Evolutionary conservation across 352 stramenopile species (phyloP).

Genomic region (Phytophthora cactorum): DNA sequence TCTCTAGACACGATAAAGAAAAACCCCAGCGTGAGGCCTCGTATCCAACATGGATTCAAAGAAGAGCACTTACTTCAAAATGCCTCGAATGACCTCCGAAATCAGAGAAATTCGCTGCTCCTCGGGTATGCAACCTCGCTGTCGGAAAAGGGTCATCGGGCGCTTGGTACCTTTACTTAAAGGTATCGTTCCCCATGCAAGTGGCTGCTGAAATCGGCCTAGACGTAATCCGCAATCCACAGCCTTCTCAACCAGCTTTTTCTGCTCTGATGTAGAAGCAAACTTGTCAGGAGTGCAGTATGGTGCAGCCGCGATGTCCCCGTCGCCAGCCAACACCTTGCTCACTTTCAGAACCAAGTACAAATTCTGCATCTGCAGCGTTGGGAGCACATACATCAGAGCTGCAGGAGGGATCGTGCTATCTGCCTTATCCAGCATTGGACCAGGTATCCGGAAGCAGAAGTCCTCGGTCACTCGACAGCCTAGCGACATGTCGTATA

Average conservation of each 20-base stretch:
- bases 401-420: slow-evolving; percentile 28
- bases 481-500: slow-evolving; percentile 67
- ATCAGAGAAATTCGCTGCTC: slow-evolving; percentile 66
- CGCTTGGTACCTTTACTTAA: slow-evolving; percentile 51
- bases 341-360: slow-evolving; percentile 74
- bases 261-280: slow-evolving; percentile 48
- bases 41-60: background rate
- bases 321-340: slow-evolving; percentile 65
- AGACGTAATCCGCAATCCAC: slow-evolving; percentile 52
- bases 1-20: slow-evolving; percentile 37
- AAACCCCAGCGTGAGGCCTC: background rate
- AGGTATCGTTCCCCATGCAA: slow-evolving; percentile 66
- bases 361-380: slow-evolving; percentile 52
- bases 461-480: slow-evolving; percentile 75
- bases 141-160: slow-evolving; percentile 67
- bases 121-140: slow-evolving; percentile 62
- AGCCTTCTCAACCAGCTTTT: slow-evolving; percentile 64
- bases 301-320: slow-evolving; percentile 52
- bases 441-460: slow-evolving; percentile 50
- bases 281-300: slow-evolving; percentile 75
- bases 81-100: slow-evolving; percentile 53
- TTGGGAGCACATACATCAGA: slow-evolving; percentile 65
- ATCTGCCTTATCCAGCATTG: slow-evolving; percentile 22
- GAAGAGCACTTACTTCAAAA: slow-evolving; percentile 49
- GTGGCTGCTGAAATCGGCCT: slow-evolving; percentile 57